A percentile compares a stretch with the other conserved stretches of the same genome.
These are phyloP conservation scores for Coemansia sp. DNA, from an alignment of 192 early-diverging fungal genomes.

Conservation along the genomic window DNA sequence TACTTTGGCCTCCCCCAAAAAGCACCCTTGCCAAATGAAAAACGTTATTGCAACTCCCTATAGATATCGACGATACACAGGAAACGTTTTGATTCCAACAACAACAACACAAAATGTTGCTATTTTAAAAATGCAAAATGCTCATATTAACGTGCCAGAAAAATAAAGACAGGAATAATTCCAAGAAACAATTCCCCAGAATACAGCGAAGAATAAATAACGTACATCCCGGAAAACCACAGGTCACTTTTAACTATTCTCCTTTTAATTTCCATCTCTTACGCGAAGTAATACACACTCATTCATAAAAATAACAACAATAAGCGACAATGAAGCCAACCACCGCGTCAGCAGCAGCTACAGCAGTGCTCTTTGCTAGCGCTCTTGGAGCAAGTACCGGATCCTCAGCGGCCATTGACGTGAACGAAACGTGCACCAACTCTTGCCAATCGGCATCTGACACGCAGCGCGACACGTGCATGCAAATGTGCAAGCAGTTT, in stretches of 20 bases:
- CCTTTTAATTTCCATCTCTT: too few species aligned
- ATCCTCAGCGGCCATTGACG: neutral
- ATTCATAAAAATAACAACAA: too few species aligned
- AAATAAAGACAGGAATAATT: too few species aligned
- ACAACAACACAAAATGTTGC: too few species aligned
- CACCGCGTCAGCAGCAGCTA: neutral
- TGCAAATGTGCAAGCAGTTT: slow-evolving; percentile 36
- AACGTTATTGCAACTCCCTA: slow-evolving; percentile 2
- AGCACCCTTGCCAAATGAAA: neutral
- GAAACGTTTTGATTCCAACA: neutral
- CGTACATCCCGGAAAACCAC: too few species aligned
- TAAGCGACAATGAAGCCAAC: neutral
- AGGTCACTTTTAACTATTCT: too few species aligned
- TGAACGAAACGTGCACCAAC: slow-evolving; percentile 22
- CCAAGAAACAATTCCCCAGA: too few species aligned
- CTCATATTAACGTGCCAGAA: too few species aligned
- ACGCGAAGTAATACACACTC: too few species aligned
- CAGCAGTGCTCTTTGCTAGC: too few species aligned
- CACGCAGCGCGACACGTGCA: slow-evolving; percentile 34
- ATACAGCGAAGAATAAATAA: too few species aligned
- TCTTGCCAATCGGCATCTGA: slow-evolving; percentile 29
- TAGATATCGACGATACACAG: neutral
- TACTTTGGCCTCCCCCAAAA: too few species aligned
- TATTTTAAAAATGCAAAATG: neutral
- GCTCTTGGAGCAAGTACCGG: neutral